These are phyloP conservation scores for Pachysolen tannophilus DNA, from an alignment of 805 yeast species.

Conservation along the genomic window DNA sequence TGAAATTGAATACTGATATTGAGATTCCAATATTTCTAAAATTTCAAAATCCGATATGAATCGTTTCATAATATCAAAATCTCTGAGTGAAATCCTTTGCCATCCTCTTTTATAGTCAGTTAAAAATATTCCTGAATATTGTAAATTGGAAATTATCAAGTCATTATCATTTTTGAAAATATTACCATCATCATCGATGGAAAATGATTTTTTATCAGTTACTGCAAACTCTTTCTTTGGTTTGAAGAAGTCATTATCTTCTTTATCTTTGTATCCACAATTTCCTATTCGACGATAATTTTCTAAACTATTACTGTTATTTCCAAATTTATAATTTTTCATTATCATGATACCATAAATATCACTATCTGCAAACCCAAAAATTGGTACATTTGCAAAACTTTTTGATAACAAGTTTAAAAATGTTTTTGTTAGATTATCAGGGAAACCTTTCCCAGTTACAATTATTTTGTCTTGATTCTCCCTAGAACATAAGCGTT, in stretches of 20 bases:
- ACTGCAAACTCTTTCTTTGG: too few species aligned
- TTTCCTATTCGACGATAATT: too few species aligned
- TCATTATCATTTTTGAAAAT: neutral
- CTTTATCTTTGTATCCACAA: too few species aligned
- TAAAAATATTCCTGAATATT: constrained; percentile 37
- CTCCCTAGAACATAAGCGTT: constrained; percentile 17
- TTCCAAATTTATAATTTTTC: constrained; percentile 25
- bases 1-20: too few species aligned
- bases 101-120: constrained; percentile 28
- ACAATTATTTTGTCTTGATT: constrained; percentile 25
- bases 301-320: constrained; percentile 10
- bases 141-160: too few species aligned
- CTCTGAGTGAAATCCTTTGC: constrained; percentile 18
- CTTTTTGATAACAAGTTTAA: constrained; percentile 20
- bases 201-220: too few species aligned
- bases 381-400: constrained; percentile 28
- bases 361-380: constrained; percentile 54
- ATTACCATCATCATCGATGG: neutral
- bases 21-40: neutral
- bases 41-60: constrained; percentile 14
- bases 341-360: constrained; percentile 53
- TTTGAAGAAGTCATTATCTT: too few species aligned
- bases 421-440: constrained; percentile 39
- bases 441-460: constrained; percentile 68
- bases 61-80: constrained; percentile 21